Base-by-base conservation (phyloP, 2,329 filamentous ascomycete species). In the Exophiala sideris region DNA sequence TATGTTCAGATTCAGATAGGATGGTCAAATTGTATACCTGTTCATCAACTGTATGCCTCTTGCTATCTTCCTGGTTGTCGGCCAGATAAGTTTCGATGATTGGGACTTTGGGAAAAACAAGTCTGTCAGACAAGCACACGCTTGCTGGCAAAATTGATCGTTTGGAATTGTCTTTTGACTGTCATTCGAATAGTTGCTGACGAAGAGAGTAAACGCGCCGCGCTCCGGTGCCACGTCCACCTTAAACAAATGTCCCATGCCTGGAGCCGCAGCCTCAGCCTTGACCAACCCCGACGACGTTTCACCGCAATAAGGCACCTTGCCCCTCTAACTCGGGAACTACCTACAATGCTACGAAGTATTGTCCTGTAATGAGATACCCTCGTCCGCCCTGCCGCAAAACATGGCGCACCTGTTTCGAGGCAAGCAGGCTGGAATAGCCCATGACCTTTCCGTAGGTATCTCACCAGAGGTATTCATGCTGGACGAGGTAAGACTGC, bases 361-460 rank as follows among this genome's bases (percentile, higher is more conserved):
- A 3, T 38, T 38, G 9, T 40, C 14, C n/a, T 40, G 36, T 40
- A 14, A 40, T 40, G 36, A 29, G 24, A 29, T 29, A 29, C 24
- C 24, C 5, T 29, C 24, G 24, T 29, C 14, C 14, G 16, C 40
- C 38, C n/a, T 21, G 14, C 24, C 21, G 45, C 45, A 47, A 20
- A 21, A 12, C 35, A 96, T 96, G 91, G 85, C 91, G 51, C 84
- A 88, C 65, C 92, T 97, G 69, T 76, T 99, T 59, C 82, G 94
- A 69, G 88, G 89, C 65, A 96, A 95, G 79, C 94, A 97, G 79
- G 84, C 90, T 53, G 94, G 94, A 66, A 87, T 99, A 65, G 87
- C 91, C 69, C 89, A 87, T 73, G 94, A 97, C 74, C 81, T 99
- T 62, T 96, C 91, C 48, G 85, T 85, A 14, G 88, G 86, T 62